Evolutionary conservation across 495 filamentous ascomycete species (phyloP).

Genomic region (Aspergillus taichungensis): DNA sequence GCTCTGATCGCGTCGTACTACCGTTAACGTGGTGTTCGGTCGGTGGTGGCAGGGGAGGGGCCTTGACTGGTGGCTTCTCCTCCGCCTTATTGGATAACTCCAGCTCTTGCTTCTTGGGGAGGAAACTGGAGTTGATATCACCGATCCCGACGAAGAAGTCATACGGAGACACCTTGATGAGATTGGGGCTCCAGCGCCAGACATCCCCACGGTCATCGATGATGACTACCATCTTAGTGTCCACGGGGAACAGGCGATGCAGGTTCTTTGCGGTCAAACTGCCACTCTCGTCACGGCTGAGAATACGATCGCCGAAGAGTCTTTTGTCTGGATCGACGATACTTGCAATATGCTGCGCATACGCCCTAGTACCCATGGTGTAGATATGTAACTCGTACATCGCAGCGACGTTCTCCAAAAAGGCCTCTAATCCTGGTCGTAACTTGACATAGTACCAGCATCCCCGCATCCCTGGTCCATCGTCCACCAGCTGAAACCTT

Average conservation of each 20-base stretch:
- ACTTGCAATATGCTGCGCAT: conserved; percentile 82
- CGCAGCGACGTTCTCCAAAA: conserved; percentile 68
- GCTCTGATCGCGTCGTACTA: conserved; percentile 19
- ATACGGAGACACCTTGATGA: conserved; percentile 91
- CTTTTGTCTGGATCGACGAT: conserved; percentile 87
- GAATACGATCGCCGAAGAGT: conserved; percentile 87
- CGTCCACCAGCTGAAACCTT: conserved; percentile 78
- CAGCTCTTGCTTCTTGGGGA: conserved; percentile 80
- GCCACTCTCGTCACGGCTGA: conserved; percentile 93
- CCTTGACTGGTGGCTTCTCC: conserved; percentile 13
- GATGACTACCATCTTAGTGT: conserved; percentile 98
- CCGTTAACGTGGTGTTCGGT: conserved; percentile 31
- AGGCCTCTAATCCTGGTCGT: conserved; percentile 80
- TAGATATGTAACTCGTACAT: conserved; percentile 96
- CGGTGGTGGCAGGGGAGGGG: conserved; percentile 9
- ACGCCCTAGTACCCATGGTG: conserved; percentile 95
- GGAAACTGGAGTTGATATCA: conserved; percentile 96
- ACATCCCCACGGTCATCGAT: conserved; percentile 97
- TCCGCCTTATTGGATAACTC: conserved; percentile 18
- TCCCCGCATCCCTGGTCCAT: conserved; percentile 62
- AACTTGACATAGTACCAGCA: conserved; percentile 98
- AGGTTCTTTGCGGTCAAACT: conserved; percentile 84
- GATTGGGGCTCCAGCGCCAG: conserved; percentile 90
- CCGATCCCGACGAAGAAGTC: conserved; percentile 98
- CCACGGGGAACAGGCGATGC: conserved; percentile 86